A percentile compares a stretch with the other conserved stretches of the same genome.
phyloP scores from a whole-genome alignment of 495 filamentous ascomycete genomes.

The Lindgomyces ingoldianus region DNA sequence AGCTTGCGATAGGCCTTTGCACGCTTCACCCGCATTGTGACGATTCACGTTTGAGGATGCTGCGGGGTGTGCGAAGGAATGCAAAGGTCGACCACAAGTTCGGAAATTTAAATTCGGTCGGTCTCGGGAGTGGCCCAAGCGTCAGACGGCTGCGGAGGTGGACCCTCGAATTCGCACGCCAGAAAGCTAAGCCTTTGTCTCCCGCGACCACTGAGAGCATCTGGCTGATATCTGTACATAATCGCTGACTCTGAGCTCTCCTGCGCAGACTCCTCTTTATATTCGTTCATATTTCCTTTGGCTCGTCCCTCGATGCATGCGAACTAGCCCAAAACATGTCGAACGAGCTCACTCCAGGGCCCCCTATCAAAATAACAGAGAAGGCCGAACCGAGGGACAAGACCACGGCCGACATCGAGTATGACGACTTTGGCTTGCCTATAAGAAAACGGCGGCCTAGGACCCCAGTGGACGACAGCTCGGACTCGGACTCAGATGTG shows the following conservation, averaged over 20 bases:
- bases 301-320: constrained; percentile 22
- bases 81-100: neutral
- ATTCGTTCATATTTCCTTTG: neutral
- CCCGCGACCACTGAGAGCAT: neutral
- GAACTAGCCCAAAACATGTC: constrained; percentile 21
- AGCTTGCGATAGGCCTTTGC: constrained; percentile 95
- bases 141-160: neutral
- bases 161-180: neutral
- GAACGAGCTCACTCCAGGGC: constrained; percentile 24
- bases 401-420: constrained; percentile 19
- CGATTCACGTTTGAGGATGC: too few relatives aligned
- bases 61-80: neutral
- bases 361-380: constrained; percentile 11
- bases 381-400: neutral
- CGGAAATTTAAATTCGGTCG: constrained; percentile 3
- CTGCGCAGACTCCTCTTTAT: neutral
- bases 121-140: neutral
- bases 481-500: constrained; percentile 27
- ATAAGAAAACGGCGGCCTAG: constrained; percentile 30
- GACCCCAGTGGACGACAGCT: constrained; percentile 18
- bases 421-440: constrained; percentile 47
- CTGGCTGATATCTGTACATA: constrained; percentile 17
- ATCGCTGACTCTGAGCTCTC: neutral
- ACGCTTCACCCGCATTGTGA: constrained; percentile 82
- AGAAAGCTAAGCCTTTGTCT: neutral